Conservation (phyloP, 2,329 filamentous ascomycete species). For the Alternaria alternata region DNA sequence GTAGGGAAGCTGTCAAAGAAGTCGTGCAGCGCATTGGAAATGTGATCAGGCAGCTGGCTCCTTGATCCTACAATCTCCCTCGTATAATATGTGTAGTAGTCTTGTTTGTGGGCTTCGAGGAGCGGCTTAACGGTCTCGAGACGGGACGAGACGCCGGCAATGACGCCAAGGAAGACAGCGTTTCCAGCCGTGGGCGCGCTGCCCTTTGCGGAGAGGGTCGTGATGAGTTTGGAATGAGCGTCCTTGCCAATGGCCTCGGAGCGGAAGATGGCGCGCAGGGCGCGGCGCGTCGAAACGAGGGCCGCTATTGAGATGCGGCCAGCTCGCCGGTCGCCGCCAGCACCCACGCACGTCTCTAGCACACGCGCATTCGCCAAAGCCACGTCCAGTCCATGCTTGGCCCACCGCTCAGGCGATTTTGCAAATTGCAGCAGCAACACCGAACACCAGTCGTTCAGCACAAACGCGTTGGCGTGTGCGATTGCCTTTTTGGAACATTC, state of each 20-base stretch:
- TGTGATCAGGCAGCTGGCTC: conserved; percentile 72
- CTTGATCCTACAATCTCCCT: conserved; percentile 86
- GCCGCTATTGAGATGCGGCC: conserved; percentile 75
- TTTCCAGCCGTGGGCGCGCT: conserved; percentile 71
- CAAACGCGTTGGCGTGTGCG: conserved; percentile 82
- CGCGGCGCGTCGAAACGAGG: conserved; percentile 78
- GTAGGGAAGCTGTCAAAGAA: conserved; percentile 83
- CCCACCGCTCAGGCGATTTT: conserved; percentile 67
- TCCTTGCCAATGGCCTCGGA: conserved; percentile 65
- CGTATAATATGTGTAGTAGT: conserved; percentile 82
- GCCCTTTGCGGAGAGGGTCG: conserved; percentile 73
- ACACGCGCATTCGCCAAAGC: conserved; percentile 74
- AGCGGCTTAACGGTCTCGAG: conserved; percentile 68
- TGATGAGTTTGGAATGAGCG: conserved; percentile 69
- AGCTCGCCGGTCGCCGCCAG: conserved; percentile 34
- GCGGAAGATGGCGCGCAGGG: conserved; percentile 76
- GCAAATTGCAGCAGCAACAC: conserved; percentile 77
- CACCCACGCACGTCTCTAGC: conserved; percentile 77
- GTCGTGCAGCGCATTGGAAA: conserved; percentile 76
- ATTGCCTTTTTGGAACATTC: conserved; percentile 82
- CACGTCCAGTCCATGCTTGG: conserved; percentile 70
- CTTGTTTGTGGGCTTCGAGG: conserved; percentile 71
- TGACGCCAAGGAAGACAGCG: conserved; percentile 79
- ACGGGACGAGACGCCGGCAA: conserved; percentile 85
- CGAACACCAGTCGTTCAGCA: conserved; percentile 89